Evolutionary conservation across 2,329 filamentous ascomycete species (phyloP), one percentile per base, ranked within the genome.

Genomic region (Pseudocercospora ulei): DNA sequence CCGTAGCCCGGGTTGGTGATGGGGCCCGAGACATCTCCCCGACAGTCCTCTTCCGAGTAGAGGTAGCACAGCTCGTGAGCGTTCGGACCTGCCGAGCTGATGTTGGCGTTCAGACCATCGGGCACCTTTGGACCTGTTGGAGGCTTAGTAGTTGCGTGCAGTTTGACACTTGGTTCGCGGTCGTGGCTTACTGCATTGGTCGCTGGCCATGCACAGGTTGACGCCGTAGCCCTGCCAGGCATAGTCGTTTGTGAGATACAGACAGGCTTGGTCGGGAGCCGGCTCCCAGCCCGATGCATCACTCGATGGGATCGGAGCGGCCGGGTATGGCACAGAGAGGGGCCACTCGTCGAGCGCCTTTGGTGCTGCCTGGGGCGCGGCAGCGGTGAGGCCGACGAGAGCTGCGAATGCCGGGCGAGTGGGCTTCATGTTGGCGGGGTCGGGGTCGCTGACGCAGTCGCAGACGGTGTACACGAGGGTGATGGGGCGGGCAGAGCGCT

Each of bases 191-290:
- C 44, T 36, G 31, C 37, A 33, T 9, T 35, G 28, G 12, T 16
- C 26, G n/a, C 23, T 37, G 11, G 22, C 9, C n/a, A 37, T 28
- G 35, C 44, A 43, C 16, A 46, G 18, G 17, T 43, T 46, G 11
- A 30, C 22, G 14, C 41, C 41, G n/a, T 35, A 31, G 14, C 39
- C 39, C 5, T 12, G 7, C 33, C 35, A 42, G n/a, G 18, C 8
- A 24, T 34, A 35, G 34, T 25, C 39, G 30, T 30, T 43, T 22
- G 40, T 43, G n/a, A 46, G 3, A 17, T 41, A 35, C 6, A 43
- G 11, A 23, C 44, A 46, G 13, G 35, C 36, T 13, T 43, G 29
- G 20, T 46, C 16, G 19, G 12, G 9, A 23, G 18, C 31, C 1
- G 37, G 41, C 18, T 40, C 19, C 33, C 35, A 38, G 11, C n/a